A percentile compares a stretch with the other conserved stretches of the same genome.
Conservation (phyloP, 306 rosid genomes). For the Echinosophora koreensis region DNA sequence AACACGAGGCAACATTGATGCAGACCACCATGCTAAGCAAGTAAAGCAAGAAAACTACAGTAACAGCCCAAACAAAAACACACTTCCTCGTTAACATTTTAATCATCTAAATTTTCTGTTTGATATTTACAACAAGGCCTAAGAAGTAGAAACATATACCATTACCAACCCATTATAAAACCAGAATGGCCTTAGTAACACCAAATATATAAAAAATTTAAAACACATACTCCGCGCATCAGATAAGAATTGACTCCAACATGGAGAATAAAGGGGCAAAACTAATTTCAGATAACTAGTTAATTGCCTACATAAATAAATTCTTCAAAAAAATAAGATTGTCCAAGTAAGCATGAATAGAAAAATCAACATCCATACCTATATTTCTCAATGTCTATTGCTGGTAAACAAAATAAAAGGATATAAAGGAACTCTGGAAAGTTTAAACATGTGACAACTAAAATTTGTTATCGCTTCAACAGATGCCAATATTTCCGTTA, state of each 20-base stretch:
- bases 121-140: constrained; percentile 1
- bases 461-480: not conserved
- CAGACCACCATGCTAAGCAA: constrained; percentile 8
- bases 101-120: not conserved
- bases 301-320: constrained; percentile 1
- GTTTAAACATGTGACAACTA: not conserved
- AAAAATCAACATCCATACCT: constrained; percentile 17
- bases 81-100: constrained; percentile 7
- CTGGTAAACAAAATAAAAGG: constrained; percentile 20
- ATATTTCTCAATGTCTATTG: not conserved
- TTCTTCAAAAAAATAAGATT: not conserved
- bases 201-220: not conserved
- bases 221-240: not conserved
- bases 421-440: not conserved
- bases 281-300: constrained; percentile 11
- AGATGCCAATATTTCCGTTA: constrained; percentile 4
- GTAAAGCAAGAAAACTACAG: constrained; percentile 27
- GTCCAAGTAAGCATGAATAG: constrained; percentile 23
- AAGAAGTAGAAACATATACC: constrained; percentile 10
- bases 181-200: not conserved
- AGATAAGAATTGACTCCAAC: not conserved
- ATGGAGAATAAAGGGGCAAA: not conserved
- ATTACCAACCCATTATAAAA: not conserved
- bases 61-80: constrained; percentile 19
- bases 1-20: not conserved